phyloP scores from a whole-genome alignment of 228 moss, liverwort and hornwort genomes.

The Sphagnum fallax region DNA sequence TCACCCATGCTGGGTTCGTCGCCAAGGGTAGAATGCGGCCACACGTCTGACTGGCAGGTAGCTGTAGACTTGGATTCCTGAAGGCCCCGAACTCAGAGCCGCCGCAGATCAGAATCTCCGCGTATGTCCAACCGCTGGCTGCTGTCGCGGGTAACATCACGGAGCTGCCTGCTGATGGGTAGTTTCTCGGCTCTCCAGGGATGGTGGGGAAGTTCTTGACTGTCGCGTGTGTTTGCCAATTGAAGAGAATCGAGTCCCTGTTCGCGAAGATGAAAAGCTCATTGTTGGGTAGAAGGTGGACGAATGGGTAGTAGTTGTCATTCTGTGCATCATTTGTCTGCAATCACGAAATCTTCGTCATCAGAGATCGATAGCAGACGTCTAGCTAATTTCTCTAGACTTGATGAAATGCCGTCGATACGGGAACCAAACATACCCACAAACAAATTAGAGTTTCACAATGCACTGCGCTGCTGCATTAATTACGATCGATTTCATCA shows the following conservation, averaged over 20 bases:
- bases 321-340: constrained; percentile 38
- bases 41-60: constrained; percentile 28
- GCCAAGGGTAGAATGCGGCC: constrained; percentile 27
- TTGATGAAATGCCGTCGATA: too few species aligned
- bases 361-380: too few species aligned
- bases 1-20: constrained; percentile 13
- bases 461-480: too few species aligned
- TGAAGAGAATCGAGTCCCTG: constrained; percentile 29
- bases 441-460: too few species aligned
- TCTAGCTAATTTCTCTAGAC: too few species aligned
- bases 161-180: constrained; percentile 53
- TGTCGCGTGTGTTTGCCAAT: constrained; percentile 18
- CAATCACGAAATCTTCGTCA: background rate
- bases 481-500: too few species aligned
- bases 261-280: constrained; percentile 58
- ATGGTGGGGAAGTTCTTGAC: constrained; percentile 23
- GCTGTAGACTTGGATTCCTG: background rate
- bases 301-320: constrained; percentile 47
- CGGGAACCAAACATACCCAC: too few species aligned
- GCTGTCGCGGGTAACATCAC: constrained; percentile 32
- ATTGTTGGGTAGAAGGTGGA: constrained; percentile 48
- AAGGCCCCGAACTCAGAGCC: constrained; percentile 19
- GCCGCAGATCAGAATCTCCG: constrained; percentile 40
- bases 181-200: constrained; percentile 44
- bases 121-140: constrained; percentile 5